phyloP scores from a whole-genome alignment of 1,139 yeast species.

The Debaryomycetaceae sp. region DNA sequence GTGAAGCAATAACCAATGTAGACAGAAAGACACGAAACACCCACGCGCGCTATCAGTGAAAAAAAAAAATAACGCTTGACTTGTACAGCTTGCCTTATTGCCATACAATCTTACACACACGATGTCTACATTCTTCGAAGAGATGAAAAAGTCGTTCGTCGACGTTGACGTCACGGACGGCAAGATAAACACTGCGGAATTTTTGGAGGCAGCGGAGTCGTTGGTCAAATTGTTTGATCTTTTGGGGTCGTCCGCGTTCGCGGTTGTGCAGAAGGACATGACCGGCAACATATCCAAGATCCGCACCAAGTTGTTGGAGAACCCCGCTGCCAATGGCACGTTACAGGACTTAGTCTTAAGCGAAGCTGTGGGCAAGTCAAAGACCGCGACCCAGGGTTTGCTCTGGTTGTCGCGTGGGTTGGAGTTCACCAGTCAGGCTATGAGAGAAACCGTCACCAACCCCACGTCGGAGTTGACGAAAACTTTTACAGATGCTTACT shows the following conservation, averaged over 20 bases:
- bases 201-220: slow-evolving; percentile 81
- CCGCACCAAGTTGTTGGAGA: slow-evolving; percentile 58
- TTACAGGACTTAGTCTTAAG: slow-evolving; percentile 76
- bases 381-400: slow-evolving; percentile 87
- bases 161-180: slow-evolving; percentile 65
- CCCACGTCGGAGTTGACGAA: slow-evolving; percentile 62
- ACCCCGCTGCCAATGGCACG: slow-evolving; percentile 61
- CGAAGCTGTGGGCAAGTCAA: slow-evolving; percentile 58
- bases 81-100: not conserved
- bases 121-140: slow-evolving; percentile 76
- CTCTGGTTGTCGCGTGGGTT: slow-evolving; percentile 85
- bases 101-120: slow-evolving; percentile 10
- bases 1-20: too few species aligned
- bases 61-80: not conserved
- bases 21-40: slow-evolving; percentile 2
- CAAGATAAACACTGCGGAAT: slow-evolving; percentile 68
- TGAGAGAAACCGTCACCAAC: slow-evolving; percentile 69
- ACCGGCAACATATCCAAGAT: slow-evolving; percentile 80
- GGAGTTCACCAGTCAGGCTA: slow-evolving; percentile 83
- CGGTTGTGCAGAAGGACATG: slow-evolving; percentile 85
- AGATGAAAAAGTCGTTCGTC: slow-evolving; percentile 65
- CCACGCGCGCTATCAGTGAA: not conserved
- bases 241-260: slow-evolving; percentile 79
- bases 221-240: slow-evolving; percentile 79
- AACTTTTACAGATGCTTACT: slow-evolving; percentile 80